Conservation (phyloP, 139 green algal genomes). For the Volvox reticuliferus region DNA sequence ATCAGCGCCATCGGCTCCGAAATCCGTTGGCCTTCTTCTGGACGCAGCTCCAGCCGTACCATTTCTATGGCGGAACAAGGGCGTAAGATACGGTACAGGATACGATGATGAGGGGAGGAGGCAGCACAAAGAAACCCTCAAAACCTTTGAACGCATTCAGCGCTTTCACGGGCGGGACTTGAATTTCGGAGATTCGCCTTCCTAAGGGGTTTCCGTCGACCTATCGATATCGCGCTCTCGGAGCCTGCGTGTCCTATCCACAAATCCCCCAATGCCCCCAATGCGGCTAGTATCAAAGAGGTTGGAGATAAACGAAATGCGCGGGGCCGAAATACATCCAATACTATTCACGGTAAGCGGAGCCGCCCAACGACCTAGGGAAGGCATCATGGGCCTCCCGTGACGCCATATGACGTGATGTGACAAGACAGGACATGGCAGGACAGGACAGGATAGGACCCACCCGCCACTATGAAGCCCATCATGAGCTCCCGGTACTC, state of each 20-base stretch:
- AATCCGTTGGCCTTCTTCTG: background rate
- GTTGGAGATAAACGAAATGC: no score
- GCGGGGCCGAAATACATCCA: no score
- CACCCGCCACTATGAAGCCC: constrained; percentile 17
- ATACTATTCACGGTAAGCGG: no score
- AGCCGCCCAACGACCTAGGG: no score
- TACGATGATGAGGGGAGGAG: background rate
- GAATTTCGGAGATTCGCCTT: background rate
- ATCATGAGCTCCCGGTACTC: constrained; percentile 34
- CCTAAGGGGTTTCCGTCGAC: no score
- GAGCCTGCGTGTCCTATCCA: no score
- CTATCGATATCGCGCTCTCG: no score
- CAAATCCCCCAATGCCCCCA: no score
- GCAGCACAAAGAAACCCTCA: background rate
- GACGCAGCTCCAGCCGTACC: background rate
- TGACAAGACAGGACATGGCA: no score
- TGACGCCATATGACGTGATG: no score
- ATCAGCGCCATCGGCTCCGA: background rate
- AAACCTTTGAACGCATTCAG: background rate
- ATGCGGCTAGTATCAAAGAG: no score
- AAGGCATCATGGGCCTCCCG: no score
- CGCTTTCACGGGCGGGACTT: background rate
- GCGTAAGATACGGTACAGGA: background rate
- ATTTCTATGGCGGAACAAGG: background rate
- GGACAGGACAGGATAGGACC: background rate